These are phyloP conservation scores for Penicillium sp. DNA, from an alignment of 2,329 filamentous ascomycete species.

Conservation along the genomic window DNA sequence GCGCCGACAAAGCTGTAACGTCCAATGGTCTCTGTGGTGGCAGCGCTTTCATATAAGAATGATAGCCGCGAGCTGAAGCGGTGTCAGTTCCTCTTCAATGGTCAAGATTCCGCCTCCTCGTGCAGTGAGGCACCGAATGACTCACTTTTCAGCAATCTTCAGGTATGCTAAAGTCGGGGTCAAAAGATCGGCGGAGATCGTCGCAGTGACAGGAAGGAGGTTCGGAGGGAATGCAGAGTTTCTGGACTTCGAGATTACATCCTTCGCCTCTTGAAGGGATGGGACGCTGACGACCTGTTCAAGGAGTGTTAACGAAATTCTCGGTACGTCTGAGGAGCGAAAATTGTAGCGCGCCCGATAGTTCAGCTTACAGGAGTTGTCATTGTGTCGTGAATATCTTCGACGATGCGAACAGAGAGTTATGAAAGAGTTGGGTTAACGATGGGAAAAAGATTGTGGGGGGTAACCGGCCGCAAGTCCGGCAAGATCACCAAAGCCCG, in stretches of 20 bases:
- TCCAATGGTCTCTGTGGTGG: constrained; percentile 85
- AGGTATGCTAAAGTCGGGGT: constrained; percentile 95
- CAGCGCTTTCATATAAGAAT: constrained; percentile 94
- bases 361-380: constrained; percentile 28
- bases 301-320: constrained; percentile 10
- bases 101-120: constrained; percentile 3
- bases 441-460: constrained; percentile 27
- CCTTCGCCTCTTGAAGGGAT: constrained; percentile 60
- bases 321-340: background rate
- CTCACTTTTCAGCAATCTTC: constrained; percentile 76
- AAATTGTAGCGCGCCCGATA: background rate
- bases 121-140: constrained; percentile 21
- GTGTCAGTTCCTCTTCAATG: constrained; percentile 14
- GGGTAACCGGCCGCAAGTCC: background rate
- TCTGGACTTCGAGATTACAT: constrained; percentile 56
- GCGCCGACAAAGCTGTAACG: constrained; percentile 95
- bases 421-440: constrained; percentile 17
- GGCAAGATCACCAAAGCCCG: background rate
- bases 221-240: constrained; percentile 65
- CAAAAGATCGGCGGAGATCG: constrained; percentile 87
- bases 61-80: constrained; percentile 67
- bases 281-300: constrained; percentile 56
- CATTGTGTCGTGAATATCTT: constrained; percentile 22
- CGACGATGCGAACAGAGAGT: background rate
- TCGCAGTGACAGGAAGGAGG: constrained; percentile 77